A percentile compares a stretch with the other conserved stretches of the same genome.
phyloP scores from a whole-genome alignment of 176 grass and related monocot species.

The Sorghum bicolor region DNA sequence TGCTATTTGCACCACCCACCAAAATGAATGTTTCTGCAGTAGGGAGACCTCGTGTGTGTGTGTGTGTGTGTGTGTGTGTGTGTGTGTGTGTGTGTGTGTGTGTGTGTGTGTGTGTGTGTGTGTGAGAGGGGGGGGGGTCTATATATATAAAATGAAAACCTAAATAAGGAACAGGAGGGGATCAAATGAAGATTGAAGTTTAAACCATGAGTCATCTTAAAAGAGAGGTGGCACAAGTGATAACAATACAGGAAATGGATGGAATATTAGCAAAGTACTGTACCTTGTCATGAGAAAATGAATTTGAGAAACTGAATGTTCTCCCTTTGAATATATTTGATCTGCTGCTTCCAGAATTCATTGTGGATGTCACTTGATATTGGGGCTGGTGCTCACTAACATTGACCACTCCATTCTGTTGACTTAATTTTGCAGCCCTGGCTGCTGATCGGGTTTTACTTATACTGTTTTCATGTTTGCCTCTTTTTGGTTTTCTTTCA shows the following conservation, averaged over 20 bases:
- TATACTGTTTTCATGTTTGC: constrained; percentile 31
- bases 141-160: too few relatives aligned
- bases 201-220: constrained; percentile 3
- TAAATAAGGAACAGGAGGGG: not conserved
- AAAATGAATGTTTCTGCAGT: not conserved
- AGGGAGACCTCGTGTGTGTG: not conserved
- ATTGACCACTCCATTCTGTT: constrained; percentile 30
- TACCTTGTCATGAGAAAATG: constrained; percentile 78
- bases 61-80: not conserved
- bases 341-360: constrained; percentile 46
- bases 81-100: too few relatives aligned
- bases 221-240: not conserved
- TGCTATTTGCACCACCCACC: not conserved
- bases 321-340: constrained; percentile 68
- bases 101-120: too few relatives aligned
- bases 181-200: constrained; percentile 9
- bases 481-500: constrained; percentile 53
- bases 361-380: constrained; percentile 27
- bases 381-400: constrained; percentile 13
- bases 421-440: constrained; percentile 49
- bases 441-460: constrained; percentile 30
- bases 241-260: constrained; percentile 2
- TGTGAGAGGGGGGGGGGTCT: too few relatives aligned
- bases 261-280: not conserved
- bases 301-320: constrained; percentile 86